Evolutionary conservation across 2,329 filamentous ascomycete species (phyloP).

Genomic region (Simplicillium aogashimaense): DNA sequence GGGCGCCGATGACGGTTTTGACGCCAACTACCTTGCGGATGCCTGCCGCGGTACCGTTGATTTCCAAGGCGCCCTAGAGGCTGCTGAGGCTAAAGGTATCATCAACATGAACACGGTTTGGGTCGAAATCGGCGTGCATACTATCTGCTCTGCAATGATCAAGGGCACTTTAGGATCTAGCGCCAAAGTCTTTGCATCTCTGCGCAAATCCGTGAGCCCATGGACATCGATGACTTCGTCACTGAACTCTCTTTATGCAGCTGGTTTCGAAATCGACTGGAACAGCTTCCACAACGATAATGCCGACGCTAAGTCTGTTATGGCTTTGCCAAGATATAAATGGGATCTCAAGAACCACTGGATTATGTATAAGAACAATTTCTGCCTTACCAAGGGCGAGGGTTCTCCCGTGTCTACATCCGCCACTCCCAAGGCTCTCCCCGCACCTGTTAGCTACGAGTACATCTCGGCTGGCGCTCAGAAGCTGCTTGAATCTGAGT

Average conservation of each 20-base stretch:
- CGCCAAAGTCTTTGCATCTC: neutral
- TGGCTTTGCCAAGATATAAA: neutral
- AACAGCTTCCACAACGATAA: neutral
- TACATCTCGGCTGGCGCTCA: too few relatives aligned
- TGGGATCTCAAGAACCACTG: neutral
- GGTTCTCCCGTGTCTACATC: neutral
- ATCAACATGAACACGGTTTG: neutral
- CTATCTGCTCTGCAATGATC: neutral
- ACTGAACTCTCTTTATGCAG: neutral
- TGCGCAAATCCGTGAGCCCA: neutral
- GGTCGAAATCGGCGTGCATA: neutral
- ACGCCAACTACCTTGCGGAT: conserved; percentile 53
- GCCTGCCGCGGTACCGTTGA: neutral
- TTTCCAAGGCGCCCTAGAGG: neutral
- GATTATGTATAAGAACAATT: neutral
- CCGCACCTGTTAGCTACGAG: too few relatives aligned
- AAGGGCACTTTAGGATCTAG: neutral
- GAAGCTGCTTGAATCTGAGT: too few relatives aligned
- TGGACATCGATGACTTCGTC: neutral
- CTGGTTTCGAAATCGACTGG: neutral
- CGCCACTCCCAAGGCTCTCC: too few relatives aligned
- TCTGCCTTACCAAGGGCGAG: neutral
- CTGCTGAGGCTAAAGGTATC: neutral
- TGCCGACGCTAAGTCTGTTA: neutral
- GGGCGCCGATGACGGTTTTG: too few relatives aligned